Percentiles rank a stretch among this genome's conserved stretches.
phyloP scores from a whole-genome alignment of 1,284 basidiomycete genomes.

The Anthracocystis panici-leucophaei region DNA sequence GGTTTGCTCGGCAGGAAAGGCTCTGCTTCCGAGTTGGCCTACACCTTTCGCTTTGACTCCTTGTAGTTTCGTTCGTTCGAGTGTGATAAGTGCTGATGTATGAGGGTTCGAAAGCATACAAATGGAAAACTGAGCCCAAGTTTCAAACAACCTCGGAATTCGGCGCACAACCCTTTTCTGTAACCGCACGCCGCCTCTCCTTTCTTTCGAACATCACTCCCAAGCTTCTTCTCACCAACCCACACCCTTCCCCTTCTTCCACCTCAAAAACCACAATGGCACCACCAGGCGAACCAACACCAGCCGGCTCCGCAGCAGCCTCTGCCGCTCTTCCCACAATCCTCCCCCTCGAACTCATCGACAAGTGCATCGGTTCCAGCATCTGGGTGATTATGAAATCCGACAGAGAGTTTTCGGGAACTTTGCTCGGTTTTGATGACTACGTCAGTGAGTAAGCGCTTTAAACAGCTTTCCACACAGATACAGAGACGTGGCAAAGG shows the following conservation, averaged over 20 bases:
- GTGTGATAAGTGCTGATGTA: too few relatives aligned
- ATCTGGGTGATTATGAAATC: conserved; percentile 71
- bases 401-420: conserved; percentile 77
- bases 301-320: conserved; percentile 37
- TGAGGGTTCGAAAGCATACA: too few relatives aligned
- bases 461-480: neutral
- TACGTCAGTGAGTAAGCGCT: conserved; percentile 89
- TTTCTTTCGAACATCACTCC: too few relatives aligned
- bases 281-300: conserved; percentile 46
- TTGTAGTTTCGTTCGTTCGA: too few relatives aligned
- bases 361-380: conserved; percentile 69
- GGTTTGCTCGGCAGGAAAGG: neutral
- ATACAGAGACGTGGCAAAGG: neutral
- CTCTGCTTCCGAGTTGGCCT: neutral
- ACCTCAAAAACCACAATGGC: conserved; percentile 26
- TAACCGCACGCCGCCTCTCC: too few relatives aligned
- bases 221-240: too few relatives aligned
- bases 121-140: too few relatives aligned
- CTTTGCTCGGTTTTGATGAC: conserved; percentile 94
- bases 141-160: too few relatives aligned
- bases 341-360: conserved; percentile 68
- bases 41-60: too few relatives aligned
- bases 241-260: neutral
- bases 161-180: too few relatives aligned
- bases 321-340: conserved; percentile 57